These are phyloP conservation scores for Ophiostoma sp. DNA, from an alignment of 2,329 filamentous ascomycete genomes.

Conservation along the genomic window DNA sequence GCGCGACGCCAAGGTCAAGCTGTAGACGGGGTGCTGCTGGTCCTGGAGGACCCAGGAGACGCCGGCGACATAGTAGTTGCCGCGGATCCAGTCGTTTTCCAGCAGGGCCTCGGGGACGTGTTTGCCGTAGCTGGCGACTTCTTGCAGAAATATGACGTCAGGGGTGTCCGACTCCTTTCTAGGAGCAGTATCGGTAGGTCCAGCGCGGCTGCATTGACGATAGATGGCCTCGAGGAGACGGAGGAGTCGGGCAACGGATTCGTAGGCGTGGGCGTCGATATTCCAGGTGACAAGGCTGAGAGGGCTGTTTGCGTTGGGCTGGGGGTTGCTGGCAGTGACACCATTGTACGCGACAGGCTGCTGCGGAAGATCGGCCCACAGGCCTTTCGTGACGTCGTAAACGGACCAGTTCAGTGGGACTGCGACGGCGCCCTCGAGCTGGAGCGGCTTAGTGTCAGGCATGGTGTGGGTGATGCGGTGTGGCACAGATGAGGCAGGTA, in stretches of 20 bases:
- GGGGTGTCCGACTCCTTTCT: conserved; percentile 21
- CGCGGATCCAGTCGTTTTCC: conserved; percentile 29
- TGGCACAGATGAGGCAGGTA: neutral
- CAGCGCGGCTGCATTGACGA: neutral
- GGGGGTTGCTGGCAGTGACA: neutral
- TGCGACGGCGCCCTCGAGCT: neutral
- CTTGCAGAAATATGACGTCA: conserved; percentile 37
- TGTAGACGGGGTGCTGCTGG: conserved; percentile 28
- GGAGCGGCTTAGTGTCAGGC: neutral
- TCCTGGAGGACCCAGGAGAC: conserved; percentile 24
- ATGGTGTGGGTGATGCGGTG: neutral
- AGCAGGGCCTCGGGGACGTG: conserved; percentile 27
- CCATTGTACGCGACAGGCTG: neutral
- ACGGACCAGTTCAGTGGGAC: conserved; percentile 7
- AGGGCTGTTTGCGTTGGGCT: neutral
- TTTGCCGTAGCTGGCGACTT: conserved; percentile 31
- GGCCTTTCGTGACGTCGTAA: neutral
- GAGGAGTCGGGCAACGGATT: conserved; percentile 27
- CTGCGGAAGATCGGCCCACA: conserved; percentile 1
- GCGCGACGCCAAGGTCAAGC: conserved; percentile 32
- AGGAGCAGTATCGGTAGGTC: conserved; percentile 12
- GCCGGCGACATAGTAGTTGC: conserved; percentile 34
- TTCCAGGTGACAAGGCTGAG: conserved; percentile 35
- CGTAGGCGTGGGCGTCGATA: conserved; percentile 29
- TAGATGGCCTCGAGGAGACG: conserved; percentile 32